Evolutionary conservation across 352 stramenopile species (phyloP).

Genomic region (Phytophthora multivora): DNA sequence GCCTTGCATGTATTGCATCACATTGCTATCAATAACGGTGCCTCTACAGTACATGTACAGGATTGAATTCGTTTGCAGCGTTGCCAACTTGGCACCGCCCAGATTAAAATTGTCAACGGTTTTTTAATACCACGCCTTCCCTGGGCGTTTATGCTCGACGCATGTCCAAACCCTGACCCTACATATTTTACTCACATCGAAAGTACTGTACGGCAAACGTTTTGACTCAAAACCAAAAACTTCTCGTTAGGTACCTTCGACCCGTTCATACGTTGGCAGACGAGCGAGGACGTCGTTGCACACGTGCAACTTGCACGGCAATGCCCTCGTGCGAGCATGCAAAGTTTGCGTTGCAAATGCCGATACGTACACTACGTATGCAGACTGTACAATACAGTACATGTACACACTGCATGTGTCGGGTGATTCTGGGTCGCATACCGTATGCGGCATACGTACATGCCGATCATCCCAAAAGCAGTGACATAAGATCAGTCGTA

Average conservation of each 20-base stretch:
- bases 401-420: no score
- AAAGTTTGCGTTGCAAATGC: not conserved
- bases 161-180: not conserved
- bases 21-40: not conserved
- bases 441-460: no score
- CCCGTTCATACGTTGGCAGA: conserved; percentile 12
- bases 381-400: no score
- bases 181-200: no score
- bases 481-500: no score
- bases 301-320: not conserved
- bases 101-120: not conserved
- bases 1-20: not conserved
- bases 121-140: conserved; percentile 1
- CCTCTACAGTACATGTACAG: no score
- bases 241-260: no score
- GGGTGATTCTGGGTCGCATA: no score
- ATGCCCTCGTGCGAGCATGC: not conserved
- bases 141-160: conserved; percentile 18
- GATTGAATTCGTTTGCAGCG: not conserved
- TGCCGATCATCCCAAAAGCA: no score
- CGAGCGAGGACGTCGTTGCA: not conserved
- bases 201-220: no score
- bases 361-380: no score
- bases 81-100: not conserved
- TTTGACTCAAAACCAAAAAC: no score